Percentiles rank a stretch among this genome's conserved stretches.
Conservation (phyloP, 495 filamentous ascomycete genomes). For the Podospora sp. region DNA sequence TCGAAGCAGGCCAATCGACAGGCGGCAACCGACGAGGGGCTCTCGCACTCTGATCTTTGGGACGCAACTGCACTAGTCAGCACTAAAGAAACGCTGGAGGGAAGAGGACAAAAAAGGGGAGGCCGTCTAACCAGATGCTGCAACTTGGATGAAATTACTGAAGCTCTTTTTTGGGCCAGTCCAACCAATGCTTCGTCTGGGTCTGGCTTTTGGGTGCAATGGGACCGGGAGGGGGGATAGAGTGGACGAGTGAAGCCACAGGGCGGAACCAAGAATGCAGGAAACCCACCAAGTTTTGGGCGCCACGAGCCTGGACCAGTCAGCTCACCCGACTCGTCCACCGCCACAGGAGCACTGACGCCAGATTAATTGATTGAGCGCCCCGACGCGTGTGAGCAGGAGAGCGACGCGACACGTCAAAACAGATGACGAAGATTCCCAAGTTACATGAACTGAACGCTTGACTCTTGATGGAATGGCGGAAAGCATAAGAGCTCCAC, state of each 20-base stretch:
- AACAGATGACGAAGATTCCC: slow-evolving; percentile 1
- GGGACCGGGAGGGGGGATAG: slow-evolving; percentile 1
- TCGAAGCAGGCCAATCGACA: slow-evolving; percentile 5
- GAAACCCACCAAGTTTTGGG: slow-evolving; percentile 16
- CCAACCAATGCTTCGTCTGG: not conserved
- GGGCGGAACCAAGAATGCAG: slow-evolving; percentile 11
- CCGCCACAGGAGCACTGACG: slow-evolving; percentile 22
- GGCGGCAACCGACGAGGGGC: not conserved
- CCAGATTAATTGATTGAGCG: slow-evolving; percentile 22
- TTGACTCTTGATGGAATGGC: not conserved
- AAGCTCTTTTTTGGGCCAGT: slow-evolving; percentile 2
- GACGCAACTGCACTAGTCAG: slow-evolving; percentile 6
- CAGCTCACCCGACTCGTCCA: slow-evolving; percentile 17
- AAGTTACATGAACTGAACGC: not conserved
- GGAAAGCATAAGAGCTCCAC: not conserved
- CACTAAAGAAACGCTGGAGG: slow-evolving; percentile 6
- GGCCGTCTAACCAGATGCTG: not conserved
- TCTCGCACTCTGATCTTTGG: not conserved
- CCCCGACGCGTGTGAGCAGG: slow-evolving; percentile 4
- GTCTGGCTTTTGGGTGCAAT: slow-evolving; percentile 12
- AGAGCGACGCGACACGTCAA: slow-evolving; percentile 23
- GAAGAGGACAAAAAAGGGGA: not conserved
- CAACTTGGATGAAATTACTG: slow-evolving; percentile 8
- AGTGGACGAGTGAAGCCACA: slow-evolving; percentile 9
- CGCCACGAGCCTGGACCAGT: slow-evolving; percentile 12